These are phyloP conservation scores for Penicillium egyptiacum DNA, from an alignment of 495 filamentous ascomycete genomes.

Conservation along the genomic window DNA sequence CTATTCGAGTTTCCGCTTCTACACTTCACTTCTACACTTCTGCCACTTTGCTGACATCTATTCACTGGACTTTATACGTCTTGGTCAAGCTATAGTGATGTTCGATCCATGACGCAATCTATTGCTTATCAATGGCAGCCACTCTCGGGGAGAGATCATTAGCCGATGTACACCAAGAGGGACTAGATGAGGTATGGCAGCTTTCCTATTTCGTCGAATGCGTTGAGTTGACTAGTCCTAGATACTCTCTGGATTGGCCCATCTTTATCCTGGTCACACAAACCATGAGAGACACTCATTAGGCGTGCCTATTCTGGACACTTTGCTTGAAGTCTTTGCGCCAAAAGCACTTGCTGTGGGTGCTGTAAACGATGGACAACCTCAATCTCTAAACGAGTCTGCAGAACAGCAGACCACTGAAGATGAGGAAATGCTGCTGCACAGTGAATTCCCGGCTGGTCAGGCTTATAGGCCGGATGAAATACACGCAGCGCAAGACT, in stretches of 20 bases:
- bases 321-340: slow-evolving; percentile 47
- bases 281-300: slow-evolving; percentile 24
- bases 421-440: slow-evolving; percentile 25
- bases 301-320: slow-evolving; percentile 50
- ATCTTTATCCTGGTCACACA: slow-evolving; percentile 18
- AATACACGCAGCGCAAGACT: slow-evolving; percentile 4
- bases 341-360: slow-evolving; percentile 12
- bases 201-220: not conserved
- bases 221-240: slow-evolving; percentile 20
- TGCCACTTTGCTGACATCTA: not conserved
- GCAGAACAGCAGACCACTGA: slow-evolving; percentile 1
- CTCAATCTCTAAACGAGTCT: not conserved
- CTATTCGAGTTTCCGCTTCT: slow-evolving; percentile 9
- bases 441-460: not conserved
- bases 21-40: not conserved
- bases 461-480: not conserved
- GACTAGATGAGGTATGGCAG: slow-evolving; percentile 60
- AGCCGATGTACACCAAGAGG: slow-evolving; percentile 61
- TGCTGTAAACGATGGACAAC: slow-evolving; percentile 10
- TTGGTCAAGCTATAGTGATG: slow-evolving; percentile 10
- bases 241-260: slow-evolving; percentile 50
- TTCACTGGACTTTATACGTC: not conserved
- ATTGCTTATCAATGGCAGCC: slow-evolving; percentile 34
- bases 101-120: slow-evolving; percentile 17
- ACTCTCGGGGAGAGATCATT: slow-evolving; percentile 62